Evolutionary conservation across 805 yeast genomes (phyloP).

Genomic region (Candida mattraensis): DNA sequence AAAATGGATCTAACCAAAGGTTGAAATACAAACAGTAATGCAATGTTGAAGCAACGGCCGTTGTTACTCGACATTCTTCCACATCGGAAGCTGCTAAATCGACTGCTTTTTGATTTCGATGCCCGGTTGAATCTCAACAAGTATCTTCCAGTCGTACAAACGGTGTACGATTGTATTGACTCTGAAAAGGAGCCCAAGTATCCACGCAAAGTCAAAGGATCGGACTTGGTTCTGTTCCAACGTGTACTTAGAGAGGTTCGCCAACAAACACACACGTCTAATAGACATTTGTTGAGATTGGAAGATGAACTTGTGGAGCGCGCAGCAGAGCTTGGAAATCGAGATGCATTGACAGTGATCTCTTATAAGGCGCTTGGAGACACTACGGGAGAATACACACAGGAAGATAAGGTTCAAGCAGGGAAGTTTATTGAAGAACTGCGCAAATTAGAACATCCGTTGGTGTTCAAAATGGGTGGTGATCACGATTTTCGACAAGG

Average conservation of each 20-base stretch:
- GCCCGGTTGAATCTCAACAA: slow-evolving; percentile 53
- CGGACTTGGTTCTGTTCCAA: slow-evolving; percentile 68
- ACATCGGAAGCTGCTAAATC: slow-evolving; percentile 52
- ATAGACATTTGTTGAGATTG: slow-evolving; percentile 53
- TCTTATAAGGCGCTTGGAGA: slow-evolving; percentile 62
- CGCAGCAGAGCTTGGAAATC: slow-evolving; percentile 81
- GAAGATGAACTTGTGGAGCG: slow-evolving; percentile 76
- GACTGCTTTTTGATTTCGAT: slow-evolving; percentile 66
- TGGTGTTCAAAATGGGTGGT: slow-evolving; percentile 75
- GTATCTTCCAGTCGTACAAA: slow-evolving; percentile 51
- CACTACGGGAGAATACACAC: slow-evolving; percentile 27
- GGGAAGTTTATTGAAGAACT: slow-evolving; percentile 56
- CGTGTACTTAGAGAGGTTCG: slow-evolving; percentile 63
- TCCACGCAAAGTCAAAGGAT: slow-evolving; percentile 42
- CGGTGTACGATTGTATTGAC: slow-evolving; percentile 50
- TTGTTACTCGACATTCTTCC: slow-evolving; percentile 54
- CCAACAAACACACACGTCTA: slow-evolving; percentile 56
- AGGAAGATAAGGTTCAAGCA: slow-evolving; percentile 66
- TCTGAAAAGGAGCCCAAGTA: slow-evolving; percentile 23
- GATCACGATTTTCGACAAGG: slow-evolving; percentile 63
- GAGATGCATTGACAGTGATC: slow-evolving; percentile 74
- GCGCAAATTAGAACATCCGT: slow-evolving; percentile 61
- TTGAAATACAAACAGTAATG: background rate
- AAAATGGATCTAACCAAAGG: slow-evolving; percentile 1
- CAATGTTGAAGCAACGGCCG: slow-evolving; percentile 30